phyloP scores from a whole-genome alignment of 2,329 filamentous ascomycete genomes.

The Xylaria sp. region DNA sequence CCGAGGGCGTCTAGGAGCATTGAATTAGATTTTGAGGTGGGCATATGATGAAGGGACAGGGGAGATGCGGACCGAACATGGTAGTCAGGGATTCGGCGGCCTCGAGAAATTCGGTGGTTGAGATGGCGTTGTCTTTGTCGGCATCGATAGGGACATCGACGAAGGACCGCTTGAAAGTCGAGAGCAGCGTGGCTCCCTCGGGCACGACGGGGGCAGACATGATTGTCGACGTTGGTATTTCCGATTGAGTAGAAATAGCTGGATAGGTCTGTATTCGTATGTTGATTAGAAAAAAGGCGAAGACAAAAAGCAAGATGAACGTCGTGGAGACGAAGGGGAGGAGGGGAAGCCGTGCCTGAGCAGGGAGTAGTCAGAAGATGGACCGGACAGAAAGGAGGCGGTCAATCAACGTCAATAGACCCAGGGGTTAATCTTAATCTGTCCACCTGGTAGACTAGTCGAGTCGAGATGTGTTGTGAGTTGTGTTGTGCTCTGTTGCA shows the following conservation, averaged over 20 bases:
- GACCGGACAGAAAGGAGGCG: background rate
- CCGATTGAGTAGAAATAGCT: background rate
- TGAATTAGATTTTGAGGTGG: slow-evolving; percentile 15
- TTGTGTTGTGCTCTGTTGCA: slow-evolving; percentile 5
- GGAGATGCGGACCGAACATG: slow-evolving; percentile 76
- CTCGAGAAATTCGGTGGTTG: slow-evolving; percentile 89
- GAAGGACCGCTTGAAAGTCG: slow-evolving; percentile 87
- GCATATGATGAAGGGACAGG: background rate
- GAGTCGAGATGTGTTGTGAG: slow-evolving; percentile 1
- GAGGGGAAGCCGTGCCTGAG: background rate
- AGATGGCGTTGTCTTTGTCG: slow-evolving; percentile 79
- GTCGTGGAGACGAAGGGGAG: background rate
- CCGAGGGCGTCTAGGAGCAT: slow-evolving; percentile 66
- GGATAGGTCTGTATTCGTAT: background rate
- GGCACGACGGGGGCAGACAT: slow-evolving; percentile 68
- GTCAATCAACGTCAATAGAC: slow-evolving; percentile 35
- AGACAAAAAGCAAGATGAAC: background rate
- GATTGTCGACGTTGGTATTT: slow-evolving; percentile 22
- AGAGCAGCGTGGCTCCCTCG: slow-evolving; percentile 81
- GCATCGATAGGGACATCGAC: slow-evolving; percentile 80
- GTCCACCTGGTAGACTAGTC: background rate
- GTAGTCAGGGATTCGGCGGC: slow-evolving; percentile 87
- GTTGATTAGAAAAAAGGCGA: background rate
- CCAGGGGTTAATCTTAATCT: slow-evolving; percentile 10
- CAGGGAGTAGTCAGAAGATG: background rate